phyloP scores from a whole-genome alignment of 805 yeast genomes.

The Metschnikowia shivogae region DNA sequence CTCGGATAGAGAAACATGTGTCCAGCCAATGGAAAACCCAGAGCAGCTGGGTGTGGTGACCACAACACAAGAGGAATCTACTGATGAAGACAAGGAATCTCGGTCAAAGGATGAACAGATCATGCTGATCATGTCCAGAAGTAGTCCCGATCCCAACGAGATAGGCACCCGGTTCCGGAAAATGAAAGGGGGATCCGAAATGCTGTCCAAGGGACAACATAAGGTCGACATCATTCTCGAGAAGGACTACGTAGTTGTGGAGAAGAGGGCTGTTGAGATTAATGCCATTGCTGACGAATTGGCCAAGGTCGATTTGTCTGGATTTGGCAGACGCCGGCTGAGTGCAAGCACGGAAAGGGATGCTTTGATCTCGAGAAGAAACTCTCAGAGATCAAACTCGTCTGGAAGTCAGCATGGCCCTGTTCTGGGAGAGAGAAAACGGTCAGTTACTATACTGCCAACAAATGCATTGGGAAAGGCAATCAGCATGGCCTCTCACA shows the following conservation, averaged over 20 bases:
- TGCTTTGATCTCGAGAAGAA: slow-evolving; percentile 22
- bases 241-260: slow-evolving; percentile 90
- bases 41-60: not conserved
- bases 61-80: not conserved
- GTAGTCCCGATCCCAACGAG: slow-evolving; percentile 41
- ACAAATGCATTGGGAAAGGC: slow-evolving; percentile 88
- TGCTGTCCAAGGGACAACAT: slow-evolving; percentile 12
- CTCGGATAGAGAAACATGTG: slow-evolving; percentile 19
- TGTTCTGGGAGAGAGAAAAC: slow-evolving; percentile 57
- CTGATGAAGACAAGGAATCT: not conserved
- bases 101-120: slow-evolving; percentile 40
- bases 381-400: slow-evolving; percentile 44
- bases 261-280: slow-evolving; percentile 90
- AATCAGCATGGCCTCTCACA: slow-evolving; percentile 78
- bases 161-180: slow-evolving; percentile 23
- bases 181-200: slow-evolving; percentile 11
- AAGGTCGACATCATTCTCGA: slow-evolving; percentile 55
- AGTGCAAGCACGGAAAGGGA: slow-evolving; percentile 21
- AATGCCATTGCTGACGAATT: slow-evolving; percentile 94
- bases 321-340: slow-evolving; percentile 41
- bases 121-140: slow-evolving; percentile 40
- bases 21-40: slow-evolving; percentile 15
- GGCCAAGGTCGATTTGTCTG: slow-evolving; percentile 55
- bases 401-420: slow-evolving; percentile 55
- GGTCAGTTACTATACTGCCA: slow-evolving; percentile 71